Evolutionary conservation across 2,329 filamentous ascomycete genomes (phyloP), one percentile per base, ranked within the genome.

Genomic region (Rhinocladiella mackenziei): DNA sequence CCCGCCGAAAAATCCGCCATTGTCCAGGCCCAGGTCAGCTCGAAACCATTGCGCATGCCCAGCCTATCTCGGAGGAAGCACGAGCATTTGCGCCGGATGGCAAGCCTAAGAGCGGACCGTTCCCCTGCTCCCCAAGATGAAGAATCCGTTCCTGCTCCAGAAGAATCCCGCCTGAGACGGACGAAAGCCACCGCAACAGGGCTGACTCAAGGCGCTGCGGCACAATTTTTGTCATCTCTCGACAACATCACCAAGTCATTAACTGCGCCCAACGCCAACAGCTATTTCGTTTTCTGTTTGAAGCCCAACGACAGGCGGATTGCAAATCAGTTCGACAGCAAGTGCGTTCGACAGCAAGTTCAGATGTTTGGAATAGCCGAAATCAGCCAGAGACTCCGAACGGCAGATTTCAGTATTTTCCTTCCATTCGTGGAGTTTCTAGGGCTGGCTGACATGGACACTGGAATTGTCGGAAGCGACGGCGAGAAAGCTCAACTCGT

Each of bases 291-390:
- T 32, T 96, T 98, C 67, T 98, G 92, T 60, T 69, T 98, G 53
- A 98, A 98, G 68, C 91, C 92, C 15, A 98, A 98, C 57, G 92
- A 98, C 63, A 80, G 92, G 40, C 82, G 92, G 37, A 98, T 98
- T 55, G 91, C 92, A 50, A 98, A 98, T 57, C 92, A 98, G 61
- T 98, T 97, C 58, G 92, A 98, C 65, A 96, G 89, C 76, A 97
- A 97, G 66, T 98, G 92, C 62, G 92, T 98, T 15, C 83, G 92
- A 3, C 86, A 86, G 8, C 92, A 98, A 62, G 78, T 98, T 1
- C 91, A 97, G 62, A 94, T 89, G 0, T 87, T 97, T 56, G 92
- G 92, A 22, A 94, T 98, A 59, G 89, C 89, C 1, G 92, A 98
- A 62, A 96, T 98, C 64, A 95, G 89, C 62, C 89, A 96, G 62